Conservation (phyloP, 140 eudicot genomes). For the Anethum foeniculum region DNA sequence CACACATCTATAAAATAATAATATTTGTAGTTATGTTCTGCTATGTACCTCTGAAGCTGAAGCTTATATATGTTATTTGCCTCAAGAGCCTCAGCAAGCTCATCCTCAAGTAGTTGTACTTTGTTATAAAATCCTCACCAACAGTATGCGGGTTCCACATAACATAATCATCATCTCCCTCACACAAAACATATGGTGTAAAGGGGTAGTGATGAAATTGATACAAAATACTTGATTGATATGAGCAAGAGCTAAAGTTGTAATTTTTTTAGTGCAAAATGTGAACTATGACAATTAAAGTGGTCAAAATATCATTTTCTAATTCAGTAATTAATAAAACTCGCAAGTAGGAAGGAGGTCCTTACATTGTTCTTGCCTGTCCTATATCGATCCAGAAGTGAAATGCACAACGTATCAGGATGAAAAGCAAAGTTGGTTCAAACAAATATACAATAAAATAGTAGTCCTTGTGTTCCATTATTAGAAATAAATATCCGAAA, state of each 20-base stretch:
- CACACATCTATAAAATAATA: neutral
- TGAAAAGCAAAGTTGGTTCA: neutral
- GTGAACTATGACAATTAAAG: no score
- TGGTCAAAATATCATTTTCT: no score
- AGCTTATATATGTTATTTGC: slow-evolving; percentile 43
- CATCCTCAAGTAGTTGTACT: slow-evolving; percentile 51
- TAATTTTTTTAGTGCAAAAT: no score
- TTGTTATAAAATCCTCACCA: slow-evolving; percentile 27
- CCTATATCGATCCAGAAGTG: no score
- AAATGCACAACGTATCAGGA: no score
- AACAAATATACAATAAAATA: neutral
- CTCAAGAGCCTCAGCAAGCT: slow-evolving; percentile 54
- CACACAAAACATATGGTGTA: neutral
- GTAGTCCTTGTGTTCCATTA: neutral
- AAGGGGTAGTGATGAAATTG: neutral
- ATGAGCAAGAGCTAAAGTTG: no score
- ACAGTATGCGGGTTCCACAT: slow-evolving; percentile 15
- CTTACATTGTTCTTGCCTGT: no score
- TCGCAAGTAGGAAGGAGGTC: no score
- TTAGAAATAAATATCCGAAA: neutral
- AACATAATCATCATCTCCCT: slow-evolving; percentile 26
- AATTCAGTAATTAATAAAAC: no score
- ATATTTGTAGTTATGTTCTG: neutral
- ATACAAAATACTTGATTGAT: no score
- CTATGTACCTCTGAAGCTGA: slow-evolving; percentile 54